phyloP scores from a whole-genome alignment of 169 alveolate species.

The Plasmodium gonderi region DNA sequence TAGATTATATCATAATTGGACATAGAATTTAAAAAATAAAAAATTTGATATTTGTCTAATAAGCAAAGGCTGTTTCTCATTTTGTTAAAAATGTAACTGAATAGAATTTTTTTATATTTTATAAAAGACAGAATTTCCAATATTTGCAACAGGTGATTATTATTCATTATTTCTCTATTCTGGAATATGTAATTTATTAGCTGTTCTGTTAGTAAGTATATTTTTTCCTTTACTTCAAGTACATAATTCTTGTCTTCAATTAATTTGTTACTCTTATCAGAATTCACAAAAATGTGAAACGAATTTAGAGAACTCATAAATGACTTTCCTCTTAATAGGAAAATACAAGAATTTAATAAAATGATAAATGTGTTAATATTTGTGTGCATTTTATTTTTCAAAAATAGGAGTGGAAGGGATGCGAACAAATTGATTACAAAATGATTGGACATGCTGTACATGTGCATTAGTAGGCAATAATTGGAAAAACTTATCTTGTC shows the following conservation, averaged over 20 bases:
- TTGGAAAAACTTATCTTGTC: constrained; percentile 44
- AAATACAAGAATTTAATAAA: constrained; percentile 58
- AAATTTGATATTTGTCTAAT: constrained; percentile 51
- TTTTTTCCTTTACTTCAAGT: constrained; percentile 38
- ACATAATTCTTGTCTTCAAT: neutral
- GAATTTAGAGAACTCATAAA: constrained; percentile 16
- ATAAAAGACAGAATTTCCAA: constrained; percentile 65
- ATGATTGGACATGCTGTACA: constrained; percentile 72
- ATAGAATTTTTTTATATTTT: constrained; percentile 56
- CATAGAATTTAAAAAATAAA: constrained; percentile 43
- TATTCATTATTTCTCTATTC: constrained; percentile 54
- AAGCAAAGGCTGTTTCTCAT: constrained; percentile 39
- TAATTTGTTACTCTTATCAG: neutral
- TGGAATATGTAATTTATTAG: constrained; percentile 58
- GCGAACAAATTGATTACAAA: constrained; percentile 43
- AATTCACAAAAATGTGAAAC: constrained; percentile 20
- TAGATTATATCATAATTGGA: constrained; percentile 46
- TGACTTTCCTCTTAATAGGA: constrained; percentile 61
- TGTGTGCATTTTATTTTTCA: constrained; percentile 41
- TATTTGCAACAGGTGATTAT: constrained; percentile 48
- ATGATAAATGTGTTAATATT: constrained; percentile 37
- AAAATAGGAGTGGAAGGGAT: constrained; percentile 25
- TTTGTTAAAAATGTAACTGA: constrained; percentile 57
- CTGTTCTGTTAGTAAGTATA: constrained; percentile 49
- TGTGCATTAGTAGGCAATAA: constrained; percentile 27